A percentile compares a stretch with the other conserved stretches of the same genome.
Conservation (phyloP, 371 early-diverging fungal species). For the Dipsacomyces acuminosporus region DNA sequence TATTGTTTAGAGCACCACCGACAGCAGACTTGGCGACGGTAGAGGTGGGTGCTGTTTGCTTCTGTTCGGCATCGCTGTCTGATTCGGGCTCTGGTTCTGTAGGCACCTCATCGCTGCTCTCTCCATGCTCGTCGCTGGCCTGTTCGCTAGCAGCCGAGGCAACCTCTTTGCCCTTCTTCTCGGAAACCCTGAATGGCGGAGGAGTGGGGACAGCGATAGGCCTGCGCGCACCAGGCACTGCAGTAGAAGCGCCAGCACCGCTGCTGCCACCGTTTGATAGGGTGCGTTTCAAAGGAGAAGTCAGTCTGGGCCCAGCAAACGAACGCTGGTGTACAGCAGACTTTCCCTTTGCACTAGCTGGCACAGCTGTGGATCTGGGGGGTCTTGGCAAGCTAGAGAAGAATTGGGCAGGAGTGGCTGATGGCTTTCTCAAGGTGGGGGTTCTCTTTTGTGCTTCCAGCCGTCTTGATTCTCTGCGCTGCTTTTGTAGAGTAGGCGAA, state of each 20-base stretch:
- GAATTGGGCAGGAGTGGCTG: constrained; percentile 5
- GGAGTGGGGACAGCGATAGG: not conserved
- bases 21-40: no score
- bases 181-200: not conserved
- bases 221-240: not conserved
- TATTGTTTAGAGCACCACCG: no score
- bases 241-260: no score
- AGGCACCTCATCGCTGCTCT: constrained; percentile 21
- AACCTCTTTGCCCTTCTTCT: no score
- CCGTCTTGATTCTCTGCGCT: not conserved
- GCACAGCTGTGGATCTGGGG: not conserved
- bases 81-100: constrained; percentile 29
- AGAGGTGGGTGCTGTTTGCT: not conserved
- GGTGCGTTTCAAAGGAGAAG: constrained; percentile 34
- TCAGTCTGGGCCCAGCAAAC: no score
- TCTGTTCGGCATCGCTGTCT: constrained; percentile 8
- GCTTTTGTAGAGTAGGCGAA: constrained; percentile 18
- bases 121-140: no score
- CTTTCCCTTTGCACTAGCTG: no score
- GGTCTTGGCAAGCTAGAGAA: constrained; percentile 8
- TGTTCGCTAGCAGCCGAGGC: no score
- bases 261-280: constrained; percentile 10
- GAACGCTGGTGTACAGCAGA: no score
- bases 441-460: no score
- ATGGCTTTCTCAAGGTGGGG: no score